Evolutionary conservation across 225 moss, liverwort and hornwort genomes (phyloP), one percentile per base, ranked within the genome.

Genomic region (Anthoceros angustus): DNA sequence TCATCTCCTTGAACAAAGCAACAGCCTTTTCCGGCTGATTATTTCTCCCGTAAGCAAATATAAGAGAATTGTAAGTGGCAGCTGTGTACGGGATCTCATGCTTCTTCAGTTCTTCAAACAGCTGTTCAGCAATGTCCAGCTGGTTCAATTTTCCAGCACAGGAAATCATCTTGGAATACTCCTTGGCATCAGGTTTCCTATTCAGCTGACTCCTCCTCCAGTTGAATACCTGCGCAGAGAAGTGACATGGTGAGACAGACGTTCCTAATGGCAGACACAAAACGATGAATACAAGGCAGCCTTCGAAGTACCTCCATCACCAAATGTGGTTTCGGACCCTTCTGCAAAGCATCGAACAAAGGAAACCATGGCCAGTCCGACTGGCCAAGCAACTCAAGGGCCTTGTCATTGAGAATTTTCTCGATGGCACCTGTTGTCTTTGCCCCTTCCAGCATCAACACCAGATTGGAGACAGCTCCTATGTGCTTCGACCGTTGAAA

Each of bases 81-180:
- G 92, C 84, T 24, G 83, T 73, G 45, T 82, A 79, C 69, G 79
- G 87, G 69, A 98, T 50, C 39, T 92, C 89, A 45, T 79, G 82
- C 69, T 64, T 74, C 73, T 89, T 85, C 92, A 98, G 92, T 70
- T 86, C 84, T 39, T 78, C 41, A 46, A 89, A 98, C 25, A 98
- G 68, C 1, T 76, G 76, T 2, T 76, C 66, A 10, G 98, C 98
- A 67, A 87, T 16, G 43, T 89, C 77, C 24, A 87, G 84, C 72
- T 92, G 89, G 62, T 75, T 84, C 8, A 89, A 80, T 73, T 79
- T 84, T 40, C 98, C 98, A 25, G 98, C 98, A 24, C 80, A 80
- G 18, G 98, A 89, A 64, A 98, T 98, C 98, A 98, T 92, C 70
- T 98, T 98, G 7, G 98, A 92, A 42, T 92, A 98, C 78, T 98